phyloP scores from a whole-genome alignment of 1,284 basidiomycete species.

The Ceratobasidium sp. region DNA sequence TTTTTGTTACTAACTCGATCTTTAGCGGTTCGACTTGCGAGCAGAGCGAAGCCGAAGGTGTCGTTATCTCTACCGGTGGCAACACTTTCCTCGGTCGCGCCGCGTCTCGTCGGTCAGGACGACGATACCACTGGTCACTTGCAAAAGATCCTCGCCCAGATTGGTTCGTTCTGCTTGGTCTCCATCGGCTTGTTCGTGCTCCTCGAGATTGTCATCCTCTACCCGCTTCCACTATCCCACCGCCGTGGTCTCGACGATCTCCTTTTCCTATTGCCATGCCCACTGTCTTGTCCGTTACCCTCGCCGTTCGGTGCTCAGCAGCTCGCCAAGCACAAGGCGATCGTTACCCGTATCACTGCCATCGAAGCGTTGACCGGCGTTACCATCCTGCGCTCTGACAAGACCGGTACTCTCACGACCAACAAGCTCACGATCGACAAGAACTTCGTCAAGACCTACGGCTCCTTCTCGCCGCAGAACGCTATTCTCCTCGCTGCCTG shows the following conservation, averaged over 20 bases:
- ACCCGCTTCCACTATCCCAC: slow-evolving; percentile 89
- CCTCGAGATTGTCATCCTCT: slow-evolving; percentile 90
- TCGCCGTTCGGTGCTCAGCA: slow-evolving; percentile 98
- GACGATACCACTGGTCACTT: slow-evolving; percentile 97
- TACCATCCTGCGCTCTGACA: slow-evolving; percentile 97
- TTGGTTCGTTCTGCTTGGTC: slow-evolving; percentile 94
- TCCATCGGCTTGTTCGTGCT: slow-evolving; percentile 90
- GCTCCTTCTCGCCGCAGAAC: slow-evolving; percentile 88
- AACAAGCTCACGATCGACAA: slow-evolving; percentile 99
- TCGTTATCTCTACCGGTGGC: slow-evolving; percentile 95
- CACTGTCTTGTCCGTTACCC: slow-evolving; percentile 96
- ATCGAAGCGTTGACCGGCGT: slow-evolving; percentile 98
- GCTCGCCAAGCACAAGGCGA: slow-evolving; percentile 98
- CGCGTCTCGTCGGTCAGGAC: slow-evolving; percentile 94
- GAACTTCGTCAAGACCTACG: slow-evolving; percentile 92
- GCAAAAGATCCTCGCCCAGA: slow-evolving; percentile 96
- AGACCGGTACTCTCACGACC: slow-evolving; percentile 97
- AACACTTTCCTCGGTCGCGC: slow-evolving; percentile 98
- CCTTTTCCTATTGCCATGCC: slow-evolving; percentile 99
- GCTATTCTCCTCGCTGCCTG: slow-evolving; percentile 95
- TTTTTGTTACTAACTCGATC: slow-evolving; percentile 47
- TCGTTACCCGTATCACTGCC: slow-evolving; percentile 97
- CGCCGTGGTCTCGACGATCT: slow-evolving; percentile 80
- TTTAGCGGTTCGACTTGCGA: slow-evolving; percentile 93
- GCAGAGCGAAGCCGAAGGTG: slow-evolving; percentile 96